Evolutionary conservation across 179 eudicot species (phyloP).

Genomic region (Nepenthes alata): DNA sequence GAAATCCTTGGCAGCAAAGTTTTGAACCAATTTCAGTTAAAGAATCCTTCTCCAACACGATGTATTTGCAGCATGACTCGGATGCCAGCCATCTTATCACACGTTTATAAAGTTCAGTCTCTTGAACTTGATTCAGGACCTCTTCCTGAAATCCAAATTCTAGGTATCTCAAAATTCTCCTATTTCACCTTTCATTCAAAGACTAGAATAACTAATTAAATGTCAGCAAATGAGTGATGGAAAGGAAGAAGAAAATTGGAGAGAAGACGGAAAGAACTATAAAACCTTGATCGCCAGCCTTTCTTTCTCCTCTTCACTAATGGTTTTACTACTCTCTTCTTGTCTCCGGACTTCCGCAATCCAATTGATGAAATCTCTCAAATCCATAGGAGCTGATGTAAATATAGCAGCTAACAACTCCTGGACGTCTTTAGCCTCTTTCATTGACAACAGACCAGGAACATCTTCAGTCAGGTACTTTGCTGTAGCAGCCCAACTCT

Average conservation of each 20-base stretch:
- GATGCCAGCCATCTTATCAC: conserved; percentile 19
- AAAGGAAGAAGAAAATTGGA: not conserved
- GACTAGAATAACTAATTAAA: not conserved
- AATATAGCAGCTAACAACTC: conserved; percentile 25
- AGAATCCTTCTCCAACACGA: conserved; percentile 11
- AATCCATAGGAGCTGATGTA: conserved; percentile 24
- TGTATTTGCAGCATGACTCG: conserved; percentile 12
- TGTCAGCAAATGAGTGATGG: not conserved
- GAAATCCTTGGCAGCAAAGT: conserved; percentile 36
- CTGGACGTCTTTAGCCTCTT: conserved; percentile 21
- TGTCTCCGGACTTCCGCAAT: conserved; percentile 35
- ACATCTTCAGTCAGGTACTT: conserved; percentile 25
- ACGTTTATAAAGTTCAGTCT: conserved; percentile 23
- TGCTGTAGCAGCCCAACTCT: conserved; percentile 24
- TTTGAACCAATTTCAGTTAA: conserved; percentile 16
- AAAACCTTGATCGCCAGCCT: conserved; percentile 32
- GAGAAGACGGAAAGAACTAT: not conserved
- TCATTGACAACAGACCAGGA: conserved; percentile 23
- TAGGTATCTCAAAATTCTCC: too few species aligned
- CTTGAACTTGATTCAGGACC: conserved; percentile 31
- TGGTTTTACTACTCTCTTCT: conserved; percentile 17
- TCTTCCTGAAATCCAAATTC: conserved; percentile 24
- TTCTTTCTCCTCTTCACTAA: conserved; percentile 24
- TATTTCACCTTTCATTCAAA: too few species aligned
- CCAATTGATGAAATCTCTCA: conserved; percentile 30